Conservation (phyloP, 176 grass and related monocot genomes). For the Metroxylon sagu region DNA sequence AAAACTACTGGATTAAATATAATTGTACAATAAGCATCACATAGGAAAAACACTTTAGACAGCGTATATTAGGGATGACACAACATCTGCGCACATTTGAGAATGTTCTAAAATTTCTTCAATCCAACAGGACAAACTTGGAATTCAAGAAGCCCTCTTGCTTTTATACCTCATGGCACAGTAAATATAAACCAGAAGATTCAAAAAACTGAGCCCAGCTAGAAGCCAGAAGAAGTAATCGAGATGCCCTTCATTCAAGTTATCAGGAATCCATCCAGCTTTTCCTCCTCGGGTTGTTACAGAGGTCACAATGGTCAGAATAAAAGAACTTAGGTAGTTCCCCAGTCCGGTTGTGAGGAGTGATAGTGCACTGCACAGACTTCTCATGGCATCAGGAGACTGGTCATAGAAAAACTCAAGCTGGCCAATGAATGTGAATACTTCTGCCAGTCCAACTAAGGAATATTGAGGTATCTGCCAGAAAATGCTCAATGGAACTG, state of each 20-base stretch:
- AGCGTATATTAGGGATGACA: no score
- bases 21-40: no score
- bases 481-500: conserved; percentile 71
- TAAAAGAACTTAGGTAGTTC: conserved; percentile 72
- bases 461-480: conserved; percentile 87
- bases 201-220: conserved; percentile 55
- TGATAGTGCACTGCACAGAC: conserved; percentile 60
- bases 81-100: no score
- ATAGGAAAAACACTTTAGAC: no score
- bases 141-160: conserved; percentile 63
- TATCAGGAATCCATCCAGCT: conserved; percentile 78
- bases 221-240: conserved; percentile 90
- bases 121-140: no score
- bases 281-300: conserved; percentile 56
- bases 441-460: conserved; percentile 56
- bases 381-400: conserved; percentile 80
- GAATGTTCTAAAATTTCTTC: no score
- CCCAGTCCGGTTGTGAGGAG: conserved; percentile 50
- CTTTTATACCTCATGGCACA: conserved; percentile 57
- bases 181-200: conserved; percentile 42
- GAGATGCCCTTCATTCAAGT: conserved; percentile 70
- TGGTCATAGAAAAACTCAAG: conserved; percentile 80
- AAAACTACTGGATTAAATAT: no score
- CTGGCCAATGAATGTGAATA: conserved; percentile 74
- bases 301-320: conserved; percentile 59